Percentiles rank a stretch among this genome's conserved stretches.
Conservation (phyloP, 176 grass and related monocot species). For the Phoenix dactylifera region DNA sequence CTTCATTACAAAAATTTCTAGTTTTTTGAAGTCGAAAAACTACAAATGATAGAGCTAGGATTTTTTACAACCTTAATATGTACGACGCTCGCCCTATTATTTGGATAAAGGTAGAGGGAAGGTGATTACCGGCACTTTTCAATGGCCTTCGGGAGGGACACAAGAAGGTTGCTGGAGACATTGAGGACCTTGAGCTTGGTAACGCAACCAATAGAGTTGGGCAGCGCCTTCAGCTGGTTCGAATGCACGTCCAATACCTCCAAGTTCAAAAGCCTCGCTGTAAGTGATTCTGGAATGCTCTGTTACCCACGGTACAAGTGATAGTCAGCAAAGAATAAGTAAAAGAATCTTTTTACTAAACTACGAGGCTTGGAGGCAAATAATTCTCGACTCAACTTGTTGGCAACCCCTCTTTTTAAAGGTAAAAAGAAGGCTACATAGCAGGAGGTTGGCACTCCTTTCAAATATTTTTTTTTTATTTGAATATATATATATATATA, state of each 20-base stretch:
- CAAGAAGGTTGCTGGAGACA: conserved; percentile 85
- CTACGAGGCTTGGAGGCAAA: not conserved
- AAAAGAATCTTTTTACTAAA: no score
- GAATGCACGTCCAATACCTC: conserved; percentile 79
- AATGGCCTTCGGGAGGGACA: conserved; percentile 61
- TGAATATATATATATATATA: no score
- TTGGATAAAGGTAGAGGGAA: not conserved
- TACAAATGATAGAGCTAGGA: no score
- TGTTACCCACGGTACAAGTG: conserved; percentile 3
- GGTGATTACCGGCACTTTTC: conserved; percentile 69
- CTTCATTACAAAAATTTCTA: no score
- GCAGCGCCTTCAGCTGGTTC: conserved; percentile 82
- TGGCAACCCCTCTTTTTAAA: no score
- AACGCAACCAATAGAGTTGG: conserved; percentile 96
- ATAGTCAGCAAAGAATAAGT: not conserved
- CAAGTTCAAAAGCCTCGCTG: conserved; percentile 76
- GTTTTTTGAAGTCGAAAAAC: no score
- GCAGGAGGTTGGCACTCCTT: no score
- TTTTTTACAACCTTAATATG: no score
- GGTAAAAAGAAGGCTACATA: no score
- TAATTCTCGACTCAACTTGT: not conserved
- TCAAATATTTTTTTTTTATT: no score
- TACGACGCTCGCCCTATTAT: no score
- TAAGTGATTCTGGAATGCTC: conserved; percentile 87
- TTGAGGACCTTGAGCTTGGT: conserved; percentile 85